Percentiles rank a stretch among this genome's conserved stretches.
Conservation (phyloP, 805 yeast species). For the Vanderwaltozyma polyspora region DNA sequence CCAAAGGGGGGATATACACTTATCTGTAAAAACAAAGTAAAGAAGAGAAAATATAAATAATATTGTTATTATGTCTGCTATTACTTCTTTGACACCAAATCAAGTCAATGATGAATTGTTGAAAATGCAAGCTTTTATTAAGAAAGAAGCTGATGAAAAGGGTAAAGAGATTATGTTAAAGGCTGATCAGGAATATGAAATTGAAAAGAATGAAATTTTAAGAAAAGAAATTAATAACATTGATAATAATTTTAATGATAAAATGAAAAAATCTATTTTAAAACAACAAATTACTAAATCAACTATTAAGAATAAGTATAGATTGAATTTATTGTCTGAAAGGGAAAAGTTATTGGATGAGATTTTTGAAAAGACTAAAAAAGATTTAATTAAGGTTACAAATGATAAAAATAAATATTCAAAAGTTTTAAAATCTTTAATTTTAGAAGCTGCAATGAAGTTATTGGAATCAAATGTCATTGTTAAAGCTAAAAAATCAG, state of each 20-base stretch:
- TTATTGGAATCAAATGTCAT: constrained; percentile 61
- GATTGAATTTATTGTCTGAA: constrained; percentile 79
- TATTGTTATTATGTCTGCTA: constrained; percentile 29
- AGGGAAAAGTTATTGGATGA: constrained; percentile 71
- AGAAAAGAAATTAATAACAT: constrained; percentile 85
- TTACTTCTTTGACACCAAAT: constrained; percentile 26
- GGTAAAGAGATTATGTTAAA: constrained; percentile 91
- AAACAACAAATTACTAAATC: constrained; percentile 94
- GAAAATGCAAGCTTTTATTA: constrained; percentile 97
- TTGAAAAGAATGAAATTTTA: constrained; percentile 90
- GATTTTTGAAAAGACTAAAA: constrained; percentile 60
- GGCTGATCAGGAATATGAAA: constrained; percentile 98
- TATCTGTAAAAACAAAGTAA: no score
- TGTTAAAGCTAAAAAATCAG: constrained; percentile 42
- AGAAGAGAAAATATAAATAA: no score
- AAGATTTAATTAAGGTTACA: constrained; percentile 43
- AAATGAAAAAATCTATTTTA: constrained; percentile 81
- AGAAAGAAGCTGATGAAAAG: constrained; percentile 97
- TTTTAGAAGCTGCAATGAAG: constrained; percentile 64
- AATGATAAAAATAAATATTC: constrained; percentile 54
- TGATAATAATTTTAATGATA: constrained; percentile 67
- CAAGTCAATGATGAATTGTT: constrained; percentile 91
- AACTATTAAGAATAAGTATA: constrained; percentile 87
- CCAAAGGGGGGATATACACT: no score
- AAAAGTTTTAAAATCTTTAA: constrained; percentile 60